phyloP scores from a whole-genome alignment of 164 flowering plant genomes.

The Umbilicus rupestris region DNA sequence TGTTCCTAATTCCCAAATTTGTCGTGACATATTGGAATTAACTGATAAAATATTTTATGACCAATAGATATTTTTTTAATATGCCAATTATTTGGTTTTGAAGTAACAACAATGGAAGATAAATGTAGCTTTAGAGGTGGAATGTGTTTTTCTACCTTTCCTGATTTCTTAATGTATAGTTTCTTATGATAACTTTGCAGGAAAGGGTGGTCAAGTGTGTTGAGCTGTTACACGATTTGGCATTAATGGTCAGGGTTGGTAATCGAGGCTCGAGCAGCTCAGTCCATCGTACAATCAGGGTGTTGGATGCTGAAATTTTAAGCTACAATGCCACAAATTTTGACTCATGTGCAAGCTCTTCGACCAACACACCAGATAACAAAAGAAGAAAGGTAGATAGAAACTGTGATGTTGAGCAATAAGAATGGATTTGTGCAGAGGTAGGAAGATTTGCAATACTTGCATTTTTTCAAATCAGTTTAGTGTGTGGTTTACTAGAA shows the following conservation, averaged over 20 bases:
- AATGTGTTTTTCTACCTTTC: too few relatives aligned
- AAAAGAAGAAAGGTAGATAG: conserved; percentile 1
- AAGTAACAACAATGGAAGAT: neutral
- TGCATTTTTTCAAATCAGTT: neutral
- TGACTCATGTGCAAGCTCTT: conserved; percentile 41
- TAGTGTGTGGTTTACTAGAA: conserved; percentile 19
- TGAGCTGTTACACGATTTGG: conserved; percentile 40
- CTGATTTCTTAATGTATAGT: neutral
- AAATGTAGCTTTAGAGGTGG: neutral
- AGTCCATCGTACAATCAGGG: conserved; percentile 71
- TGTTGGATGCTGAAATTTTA: conserved; percentile 75
- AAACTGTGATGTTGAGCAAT: neutral
- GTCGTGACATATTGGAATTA: neutral
- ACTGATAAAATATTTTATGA: neutral
- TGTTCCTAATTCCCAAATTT: neutral
- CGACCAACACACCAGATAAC: neutral
- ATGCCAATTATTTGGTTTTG: neutral
- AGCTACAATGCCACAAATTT: conserved; percentile 54
- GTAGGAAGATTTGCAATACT: neutral
- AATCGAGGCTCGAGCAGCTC: conserved; percentile 15
- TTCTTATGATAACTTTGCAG: conserved; percentile 31
- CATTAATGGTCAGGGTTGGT: conserved; percentile 19
- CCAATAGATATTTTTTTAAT: neutral
- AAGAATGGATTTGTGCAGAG: neutral
- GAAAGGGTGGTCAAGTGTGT: conserved; percentile 60